Base-by-base conservation (phyloP, 2,329 filamentous ascomycete genomes). In the Sporothrix curviconia region DNA sequence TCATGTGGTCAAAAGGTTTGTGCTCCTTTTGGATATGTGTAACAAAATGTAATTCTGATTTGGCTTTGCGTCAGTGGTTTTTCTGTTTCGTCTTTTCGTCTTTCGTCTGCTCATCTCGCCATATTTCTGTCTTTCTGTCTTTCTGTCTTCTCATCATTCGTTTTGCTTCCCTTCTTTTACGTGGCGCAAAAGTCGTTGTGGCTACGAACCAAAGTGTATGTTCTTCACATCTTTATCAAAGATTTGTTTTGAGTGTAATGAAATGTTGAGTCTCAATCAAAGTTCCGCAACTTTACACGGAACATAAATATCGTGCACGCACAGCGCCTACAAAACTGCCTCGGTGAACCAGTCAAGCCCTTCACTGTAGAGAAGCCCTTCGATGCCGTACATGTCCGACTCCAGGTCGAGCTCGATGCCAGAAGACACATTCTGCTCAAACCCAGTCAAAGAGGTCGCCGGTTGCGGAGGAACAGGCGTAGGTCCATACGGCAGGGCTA, bases 401-500 rank as follows among this genome's bases (percentile, higher is more conserved):
- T 51, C 58, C 1, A 60, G 37, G 19, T 60, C 58, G 8, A 60
- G 44, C 34, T 52, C 55, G 12, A 60, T 55, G 50, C 58, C 55
- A 5, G 47, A 12, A 1, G 19, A 34, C 17, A 22, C 11, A 4
- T 36, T 37, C 14, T 12, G 15, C 3, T 7, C 32, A 14, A 4
- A 7, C n/a, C n/a, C n/a, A n/a, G n/a, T n/a, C n/a, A n/a, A n/a
- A n/a, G n/a, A n/a, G n/a, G n/a, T n/a, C n/a, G n/a, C n/a, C n/a
- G n/a, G n/a, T n/a, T n/a, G n/a, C n/a, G n/a, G n/a, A n/a, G n/a
- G n/a, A n/a, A n/a, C n/a, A n/a, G n/a, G n/a, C n/a, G n/a, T n/a
- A n/a, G n/a, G n/a, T n/a, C 28, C 28, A 11, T 32, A 32, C 28
- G 28, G 5, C 28, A 5, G 5, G 28, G 28, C 5, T 11, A 32